These are phyloP conservation scores for Tolypocladium sp. DNA, from an alignment of 2,329 filamentous ascomycete species.

Conservation along the genomic window DNA sequence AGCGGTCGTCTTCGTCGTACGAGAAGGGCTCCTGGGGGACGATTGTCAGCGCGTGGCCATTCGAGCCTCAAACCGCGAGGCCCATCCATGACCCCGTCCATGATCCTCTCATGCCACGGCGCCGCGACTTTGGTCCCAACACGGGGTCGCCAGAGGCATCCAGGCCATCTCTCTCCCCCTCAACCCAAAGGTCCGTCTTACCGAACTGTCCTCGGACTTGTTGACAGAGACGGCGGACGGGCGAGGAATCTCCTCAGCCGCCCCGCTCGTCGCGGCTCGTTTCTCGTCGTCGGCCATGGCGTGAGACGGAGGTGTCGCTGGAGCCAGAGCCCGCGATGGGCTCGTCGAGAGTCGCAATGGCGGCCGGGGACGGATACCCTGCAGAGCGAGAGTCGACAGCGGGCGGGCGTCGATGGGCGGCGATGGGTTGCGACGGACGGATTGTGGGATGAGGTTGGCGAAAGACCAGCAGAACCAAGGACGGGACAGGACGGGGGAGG, in stretches of 20 bases:
- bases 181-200: neutral
- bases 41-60: neutral
- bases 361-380: neutral
- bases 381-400: neutral
- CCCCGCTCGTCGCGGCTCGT: conserved; percentile 10
- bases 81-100: neutral
- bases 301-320: neutral
- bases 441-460: neutral
- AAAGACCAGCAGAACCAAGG: neutral
- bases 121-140: neutral
- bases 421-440: neutral
- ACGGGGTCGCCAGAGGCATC: neutral
- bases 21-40: conserved; percentile 22
- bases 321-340: conserved; percentile 6
- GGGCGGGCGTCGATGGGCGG: neutral
- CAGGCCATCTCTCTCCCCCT: neutral
- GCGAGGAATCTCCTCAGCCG: conserved; percentile 9
- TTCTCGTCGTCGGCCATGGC: conserved; percentile 23
- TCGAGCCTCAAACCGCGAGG: neutral
- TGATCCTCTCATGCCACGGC: neutral
- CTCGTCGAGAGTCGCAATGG: conserved; percentile 1
- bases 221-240: conserved; percentile 6
- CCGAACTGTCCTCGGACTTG: conserved; percentile 6
- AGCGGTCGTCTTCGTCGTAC: conserved; percentile 27
- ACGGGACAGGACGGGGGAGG: neutral